phyloP scores from a whole-genome alignment of 2,329 filamentous ascomycete species.

The Paraphoma chrysanthemicola region DNA sequence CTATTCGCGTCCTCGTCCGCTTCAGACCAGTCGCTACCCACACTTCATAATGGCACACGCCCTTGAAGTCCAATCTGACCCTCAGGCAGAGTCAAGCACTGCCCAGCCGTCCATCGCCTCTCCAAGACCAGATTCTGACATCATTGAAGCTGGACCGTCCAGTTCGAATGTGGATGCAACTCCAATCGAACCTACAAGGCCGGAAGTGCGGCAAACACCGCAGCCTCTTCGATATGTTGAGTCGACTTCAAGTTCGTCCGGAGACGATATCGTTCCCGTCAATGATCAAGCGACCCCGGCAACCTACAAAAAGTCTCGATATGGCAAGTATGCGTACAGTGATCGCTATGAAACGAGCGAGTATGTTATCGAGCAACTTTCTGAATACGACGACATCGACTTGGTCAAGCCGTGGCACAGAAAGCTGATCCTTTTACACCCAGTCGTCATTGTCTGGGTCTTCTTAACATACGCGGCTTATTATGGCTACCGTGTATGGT shows the following conservation, averaged over 20 bases:
- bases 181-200: not conserved
- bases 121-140: not conserved
- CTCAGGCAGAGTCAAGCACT: not conserved
- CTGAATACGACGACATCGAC: slow-evolving; percentile 5
- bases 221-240: slow-evolving; percentile 6
- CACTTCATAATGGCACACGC: not conserved
- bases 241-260: slow-evolving; percentile 4
- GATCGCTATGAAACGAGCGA: slow-evolving; percentile 6
- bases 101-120: not conserved
- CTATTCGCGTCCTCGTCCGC: not conserved
- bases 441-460: slow-evolving; percentile 7
- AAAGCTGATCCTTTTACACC: slow-evolving; percentile 3
- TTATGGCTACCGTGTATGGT: slow-evolving; percentile 6
- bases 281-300: not conserved
- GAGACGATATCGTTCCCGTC: slow-evolving; percentile 2
- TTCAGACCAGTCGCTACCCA: slow-evolving; percentile 1
- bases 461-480: slow-evolving; percentile 5
- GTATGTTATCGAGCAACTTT: slow-evolving; percentile 3
- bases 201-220: not conserved
- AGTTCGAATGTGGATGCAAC: not conserved
- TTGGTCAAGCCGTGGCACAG: slow-evolving; percentile 8
- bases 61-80: not conserved
- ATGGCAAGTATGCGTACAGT: slow-evolving; percentile 6
- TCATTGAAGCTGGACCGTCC: not conserved
- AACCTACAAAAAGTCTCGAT: slow-evolving; percentile 3